Evolutionary conservation across 2,329 filamentous ascomycete genomes (phyloP).

Genomic region (Colletotrichum liaoningense): DNA sequence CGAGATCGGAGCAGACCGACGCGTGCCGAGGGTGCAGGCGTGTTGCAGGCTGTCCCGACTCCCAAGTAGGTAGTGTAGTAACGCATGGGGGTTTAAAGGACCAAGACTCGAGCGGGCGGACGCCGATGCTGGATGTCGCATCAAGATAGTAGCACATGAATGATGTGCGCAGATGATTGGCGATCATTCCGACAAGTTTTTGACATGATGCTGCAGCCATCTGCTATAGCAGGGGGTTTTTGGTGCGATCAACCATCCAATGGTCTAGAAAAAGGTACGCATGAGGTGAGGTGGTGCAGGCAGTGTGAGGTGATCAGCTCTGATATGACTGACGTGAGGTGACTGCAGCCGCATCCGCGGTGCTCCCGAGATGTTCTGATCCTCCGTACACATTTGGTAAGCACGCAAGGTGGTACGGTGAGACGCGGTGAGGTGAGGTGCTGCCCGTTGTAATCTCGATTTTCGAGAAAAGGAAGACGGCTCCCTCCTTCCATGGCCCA

Average conservation of each 20-base stretch:
- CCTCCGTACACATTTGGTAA: too few relatives aligned
- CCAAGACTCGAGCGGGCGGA: background rate
- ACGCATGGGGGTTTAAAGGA: background rate
- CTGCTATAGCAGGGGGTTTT: background rate
- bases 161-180: constrained; percentile 31
- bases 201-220: constrained; percentile 3
- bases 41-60: background rate
- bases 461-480: background rate
- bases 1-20: background rate
- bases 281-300: background rate
- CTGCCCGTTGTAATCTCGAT: constrained; percentile 9
- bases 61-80: background rate
- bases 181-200: constrained; percentile 17
- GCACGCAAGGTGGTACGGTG: background rate
- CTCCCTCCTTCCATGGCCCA: background rate
- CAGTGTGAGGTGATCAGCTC: background rate
- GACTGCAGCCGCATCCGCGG: background rate
- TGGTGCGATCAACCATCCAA: background rate
- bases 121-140: background rate
- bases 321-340: background rate
- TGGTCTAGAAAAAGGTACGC: background rate
- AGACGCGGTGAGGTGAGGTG: background rate
- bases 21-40: background rate
- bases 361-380: background rate
- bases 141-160: constrained; percentile 20